Conservation (phyloP, 352 stramenopile genomes). For the Globisporangium carolinianum region DNA sequence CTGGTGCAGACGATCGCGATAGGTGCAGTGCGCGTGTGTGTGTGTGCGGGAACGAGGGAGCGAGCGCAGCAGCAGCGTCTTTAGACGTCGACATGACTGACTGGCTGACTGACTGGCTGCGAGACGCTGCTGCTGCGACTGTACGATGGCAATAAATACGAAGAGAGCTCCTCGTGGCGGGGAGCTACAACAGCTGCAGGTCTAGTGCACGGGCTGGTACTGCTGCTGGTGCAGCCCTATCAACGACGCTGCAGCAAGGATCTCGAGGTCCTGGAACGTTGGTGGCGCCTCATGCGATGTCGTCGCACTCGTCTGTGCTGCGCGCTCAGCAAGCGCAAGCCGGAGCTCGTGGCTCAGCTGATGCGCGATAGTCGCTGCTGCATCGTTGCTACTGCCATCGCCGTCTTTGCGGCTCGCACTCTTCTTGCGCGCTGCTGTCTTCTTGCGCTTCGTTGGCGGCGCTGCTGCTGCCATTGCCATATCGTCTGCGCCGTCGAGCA, state of each 20-base stretch:
- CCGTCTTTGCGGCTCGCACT: constrained; percentile 8
- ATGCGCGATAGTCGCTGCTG: constrained; percentile 12
- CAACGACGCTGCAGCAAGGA: constrained; percentile 67
- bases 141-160: neutral
- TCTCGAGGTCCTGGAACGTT: constrained; percentile 65
- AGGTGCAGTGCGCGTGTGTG: too few species aligned
- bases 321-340: constrained; percentile 16
- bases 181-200: neutral
- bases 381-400: constrained; percentile 3
- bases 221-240: constrained; percentile 66
- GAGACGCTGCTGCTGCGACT: too few species aligned
- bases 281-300: constrained; percentile 10
- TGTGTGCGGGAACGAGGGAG: too few species aligned
- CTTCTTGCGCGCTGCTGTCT: constrained; percentile 13
- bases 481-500: constrained; percentile 12
- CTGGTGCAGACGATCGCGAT: too few species aligned
- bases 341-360: constrained; percentile 34
- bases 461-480: neutral
- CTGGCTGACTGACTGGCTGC: too few species aligned
- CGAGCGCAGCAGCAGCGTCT: too few species aligned
- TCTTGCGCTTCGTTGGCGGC: neutral
- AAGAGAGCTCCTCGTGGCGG: neutral
- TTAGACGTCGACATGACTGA: neutral
- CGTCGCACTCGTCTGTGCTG: constrained; percentile 1
- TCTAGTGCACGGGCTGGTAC: constrained; percentile 69